phyloP scores from a whole-genome alignment of 176 grass and related monocot species.

The Phoenix dactylifera region DNA sequence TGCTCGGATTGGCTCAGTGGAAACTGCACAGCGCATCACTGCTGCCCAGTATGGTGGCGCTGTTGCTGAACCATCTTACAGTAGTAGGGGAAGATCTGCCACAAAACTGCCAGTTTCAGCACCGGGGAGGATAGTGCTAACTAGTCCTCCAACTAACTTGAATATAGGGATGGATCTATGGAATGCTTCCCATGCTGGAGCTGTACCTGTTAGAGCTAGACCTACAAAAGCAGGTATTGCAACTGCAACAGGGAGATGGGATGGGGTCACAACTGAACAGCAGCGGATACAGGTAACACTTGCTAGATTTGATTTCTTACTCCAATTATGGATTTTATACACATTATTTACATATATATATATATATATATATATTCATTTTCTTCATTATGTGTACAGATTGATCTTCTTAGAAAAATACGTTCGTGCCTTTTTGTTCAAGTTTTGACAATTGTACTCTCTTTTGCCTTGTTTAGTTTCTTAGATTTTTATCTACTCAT shows the following conservation, averaged over 20 bases:
- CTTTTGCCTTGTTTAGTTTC: too few species aligned
- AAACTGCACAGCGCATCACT: conserved; percentile 33
- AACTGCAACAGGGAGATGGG: conserved; percentile 21
- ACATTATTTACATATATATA: neutral
- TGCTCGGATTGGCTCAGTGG: conserved; percentile 34
- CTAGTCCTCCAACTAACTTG: conserved; percentile 49
- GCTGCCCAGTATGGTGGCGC: conserved; percentile 23
- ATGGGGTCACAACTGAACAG: conserved; percentile 11
- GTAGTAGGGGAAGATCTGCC: conserved; percentile 46
- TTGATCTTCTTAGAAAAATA: too few species aligned
- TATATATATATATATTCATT: neutral
- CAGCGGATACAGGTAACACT: neutral
- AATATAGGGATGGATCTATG: conserved; percentile 89
- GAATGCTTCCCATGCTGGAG: conserved; percentile 47
- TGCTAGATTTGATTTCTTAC: neutral
- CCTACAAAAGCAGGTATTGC: conserved; percentile 31
- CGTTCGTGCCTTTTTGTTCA: too few species aligned
- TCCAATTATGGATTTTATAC: neutral
- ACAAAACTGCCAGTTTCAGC: conserved; percentile 94
- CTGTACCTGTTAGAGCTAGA: conserved; percentile 29
- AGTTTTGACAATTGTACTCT: too few species aligned
- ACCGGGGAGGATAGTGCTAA: conserved; percentile 59
- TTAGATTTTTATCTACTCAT: neutral
- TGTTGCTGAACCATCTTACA: conserved; percentile 33
- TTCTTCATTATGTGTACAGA: neutral